A percentile compares a stretch with the other conserved stretches of the same genome.
Conservation (phyloP, 108 stramenopile species). For the Skeletonema costatum region DNA sequence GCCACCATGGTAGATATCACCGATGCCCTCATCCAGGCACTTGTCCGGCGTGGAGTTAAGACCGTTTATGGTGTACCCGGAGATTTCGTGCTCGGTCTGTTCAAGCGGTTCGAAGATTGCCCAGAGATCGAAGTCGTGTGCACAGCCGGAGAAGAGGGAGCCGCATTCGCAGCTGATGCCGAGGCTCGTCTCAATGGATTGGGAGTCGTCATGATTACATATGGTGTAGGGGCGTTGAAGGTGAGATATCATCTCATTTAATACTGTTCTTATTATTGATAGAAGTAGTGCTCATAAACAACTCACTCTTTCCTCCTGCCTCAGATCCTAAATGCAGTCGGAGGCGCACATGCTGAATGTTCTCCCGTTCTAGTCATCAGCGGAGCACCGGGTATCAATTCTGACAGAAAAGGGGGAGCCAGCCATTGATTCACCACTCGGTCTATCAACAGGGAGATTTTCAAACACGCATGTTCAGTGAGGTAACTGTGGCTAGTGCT, state of each 20-base stretch:
- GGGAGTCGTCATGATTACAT: background rate
- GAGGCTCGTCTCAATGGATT: constrained; percentile 2
- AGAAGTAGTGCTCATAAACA: background rate
- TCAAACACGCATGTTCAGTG: background rate
- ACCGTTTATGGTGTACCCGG: constrained; percentile 2
- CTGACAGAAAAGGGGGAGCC: background rate
- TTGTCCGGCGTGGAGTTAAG: constrained; percentile 1
- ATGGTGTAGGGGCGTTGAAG: constrained; percentile 4
- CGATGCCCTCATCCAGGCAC: constrained; percentile 7
- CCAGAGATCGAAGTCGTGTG: background rate
- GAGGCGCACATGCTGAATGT: constrained; percentile 2
- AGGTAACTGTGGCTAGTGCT: background rate
- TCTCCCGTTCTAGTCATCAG: constrained; percentile 2
- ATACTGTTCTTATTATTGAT: background rate
- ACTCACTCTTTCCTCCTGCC: background rate
- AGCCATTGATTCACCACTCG: background rate
- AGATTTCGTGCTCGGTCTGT: background rate
- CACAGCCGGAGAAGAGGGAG: constrained; percentile 6
- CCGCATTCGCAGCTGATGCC: constrained; percentile 1
- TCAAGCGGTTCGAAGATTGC: constrained; percentile 1
- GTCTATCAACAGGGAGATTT: background rate
- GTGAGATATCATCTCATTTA: background rate
- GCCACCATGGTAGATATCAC: background rate
- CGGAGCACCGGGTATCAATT: background rate
- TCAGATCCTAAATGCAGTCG: constrained; percentile 2